Base-by-base conservation (phyloP, 176 grass and related monocot species). In the Oryza rufipogon region DNA sequence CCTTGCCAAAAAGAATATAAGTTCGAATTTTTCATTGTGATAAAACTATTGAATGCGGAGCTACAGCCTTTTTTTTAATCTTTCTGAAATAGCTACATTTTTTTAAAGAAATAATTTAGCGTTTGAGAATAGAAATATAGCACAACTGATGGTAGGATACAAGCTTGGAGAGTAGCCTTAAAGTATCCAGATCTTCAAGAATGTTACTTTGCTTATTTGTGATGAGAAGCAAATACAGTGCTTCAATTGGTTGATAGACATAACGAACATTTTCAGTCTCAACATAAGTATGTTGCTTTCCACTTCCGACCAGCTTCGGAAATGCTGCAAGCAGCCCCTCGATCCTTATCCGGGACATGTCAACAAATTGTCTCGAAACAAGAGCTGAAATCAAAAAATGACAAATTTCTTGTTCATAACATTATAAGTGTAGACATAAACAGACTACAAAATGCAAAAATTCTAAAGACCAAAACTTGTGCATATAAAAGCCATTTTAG, bases 151-250 rank as follows among this genome's bases (percentile, higher is more conserved):
- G 75, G 56, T 54, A 97, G 91, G 94, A 97, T 97, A 94, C 91
- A 52, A 97, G 87, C 90, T 94, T 97, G 52, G 94, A 94, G 30
- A 97, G 91, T 36, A 97, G 91, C 82, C 91, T 92, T 75, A 97
- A 83, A 68, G 89, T 97, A 7, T 97, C 94, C 68, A 97, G 80
- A 88, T 97, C 91, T 86, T 97, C 94, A 82, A 97, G 83, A 84
- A 97, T 97, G 76, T 91, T 96, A 76, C 89, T 96, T 83, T 96
- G 91, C 82, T 96, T 96, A 76, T 96, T 93, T n/a, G 91, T 93
- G 73, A 91, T 88, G 77, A 96, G 38, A 70, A 93, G 23, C 56
- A 91, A 74, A 89, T 91, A 96, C 10, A 94, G 76, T 30, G 60
- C 76, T 88, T 97, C 94, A 60, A 97, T 97, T 66, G 92, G 90